Percentiles rank a stretch among this genome's conserved stretches.
These are phyloP conservation scores for Saturnispora gosingensis DNA, from an alignment of 805 yeast species.

Conservation along the genomic window DNA sequence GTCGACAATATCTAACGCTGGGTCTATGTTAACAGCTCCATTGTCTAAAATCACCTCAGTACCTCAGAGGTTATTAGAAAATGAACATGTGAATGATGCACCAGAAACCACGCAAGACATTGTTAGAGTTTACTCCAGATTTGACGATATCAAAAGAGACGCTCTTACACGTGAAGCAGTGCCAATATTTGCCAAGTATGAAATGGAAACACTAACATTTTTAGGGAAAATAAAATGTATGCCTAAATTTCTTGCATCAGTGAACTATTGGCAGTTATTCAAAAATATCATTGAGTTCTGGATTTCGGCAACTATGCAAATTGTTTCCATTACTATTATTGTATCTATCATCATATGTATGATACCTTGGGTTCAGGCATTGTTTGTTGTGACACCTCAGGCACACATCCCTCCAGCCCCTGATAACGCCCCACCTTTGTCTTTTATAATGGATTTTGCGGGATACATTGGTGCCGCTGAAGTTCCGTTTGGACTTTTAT, in stretches of 20 bases:
- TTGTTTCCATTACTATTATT: slow-evolving; percentile 65
- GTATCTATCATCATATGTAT: slow-evolving; percentile 57
- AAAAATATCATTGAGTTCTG: slow-evolving; percentile 9
- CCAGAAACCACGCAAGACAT: slow-evolving; percentile 37
- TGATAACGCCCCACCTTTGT: slow-evolving; percentile 73
- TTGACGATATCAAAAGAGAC: slow-evolving; percentile 24
- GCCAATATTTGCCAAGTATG: neutral
- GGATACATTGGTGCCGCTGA: slow-evolving; percentile 77
- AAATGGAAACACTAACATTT: neutral
- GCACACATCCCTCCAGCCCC: slow-evolving; percentile 66
- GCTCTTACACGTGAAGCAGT: slow-evolving; percentile 6
- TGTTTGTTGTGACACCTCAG: slow-evolving; percentile 45
- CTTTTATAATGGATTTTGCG: slow-evolving; percentile 75
- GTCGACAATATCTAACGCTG: neutral
- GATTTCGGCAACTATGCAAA: slow-evolving; percentile 47
- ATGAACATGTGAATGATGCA: neutral
- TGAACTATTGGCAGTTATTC: slow-evolving; percentile 8
- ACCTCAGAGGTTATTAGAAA: slow-evolving; percentile 20
- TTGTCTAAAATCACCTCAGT: slow-evolving; percentile 9
- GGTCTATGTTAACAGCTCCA: neutral
- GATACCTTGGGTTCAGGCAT: slow-evolving; percentile 79
- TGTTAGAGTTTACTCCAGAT: slow-evolving; percentile 44
- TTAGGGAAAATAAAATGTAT: slow-evolving; percentile 1
- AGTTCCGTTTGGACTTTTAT: slow-evolving; percentile 76
- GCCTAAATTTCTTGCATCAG: neutral